Evolutionary conservation across 2,329 filamentous ascomycete species (phyloP).

Genomic region (Beauveria bassiana): DNA sequence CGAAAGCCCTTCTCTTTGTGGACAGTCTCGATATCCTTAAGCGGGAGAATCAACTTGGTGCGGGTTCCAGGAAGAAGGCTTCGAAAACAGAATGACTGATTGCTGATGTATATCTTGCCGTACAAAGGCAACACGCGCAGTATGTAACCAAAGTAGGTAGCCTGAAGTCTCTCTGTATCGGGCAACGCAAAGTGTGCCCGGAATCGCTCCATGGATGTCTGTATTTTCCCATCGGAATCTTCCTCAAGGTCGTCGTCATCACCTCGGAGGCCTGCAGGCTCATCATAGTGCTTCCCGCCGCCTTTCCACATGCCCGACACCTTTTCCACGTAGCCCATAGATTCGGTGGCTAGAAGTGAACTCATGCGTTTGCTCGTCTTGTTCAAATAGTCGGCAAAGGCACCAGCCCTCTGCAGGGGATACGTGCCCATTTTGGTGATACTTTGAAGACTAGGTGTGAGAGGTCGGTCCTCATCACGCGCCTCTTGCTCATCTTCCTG

Average conservation of each 20-base stretch:
- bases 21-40: constrained; percentile 87
- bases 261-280: constrained; percentile 41
- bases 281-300: constrained; percentile 79
- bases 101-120: constrained; percentile 92
- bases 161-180: constrained; percentile 70
- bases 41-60: constrained; percentile 84
- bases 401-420: constrained; percentile 74
- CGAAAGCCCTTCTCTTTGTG: constrained; percentile 94
- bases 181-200: constrained; percentile 87
- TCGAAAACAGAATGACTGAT: constrained; percentile 83
- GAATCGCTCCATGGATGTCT: constrained; percentile 71
- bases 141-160: constrained; percentile 89
- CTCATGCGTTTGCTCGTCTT: constrained; percentile 75
- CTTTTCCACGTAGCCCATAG: constrained; percentile 94
- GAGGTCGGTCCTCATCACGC: constrained; percentile 2
- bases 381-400: constrained; percentile 75
- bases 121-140: constrained; percentile 85
- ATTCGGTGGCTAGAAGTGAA: constrained; percentile 74
- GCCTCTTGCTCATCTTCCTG: background rate
- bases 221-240: constrained; percentile 55
- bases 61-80: constrained; percentile 82
- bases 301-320: constrained; percentile 97
- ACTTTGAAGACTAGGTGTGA: constrained; percentile 41
- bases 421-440: constrained; percentile 59
- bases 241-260: constrained; percentile 50